These are phyloP conservation scores for Leccinum ponderosum DNA, from an alignment of 1,284 basidiomycete genomes.

Conservation along the genomic window DNA sequence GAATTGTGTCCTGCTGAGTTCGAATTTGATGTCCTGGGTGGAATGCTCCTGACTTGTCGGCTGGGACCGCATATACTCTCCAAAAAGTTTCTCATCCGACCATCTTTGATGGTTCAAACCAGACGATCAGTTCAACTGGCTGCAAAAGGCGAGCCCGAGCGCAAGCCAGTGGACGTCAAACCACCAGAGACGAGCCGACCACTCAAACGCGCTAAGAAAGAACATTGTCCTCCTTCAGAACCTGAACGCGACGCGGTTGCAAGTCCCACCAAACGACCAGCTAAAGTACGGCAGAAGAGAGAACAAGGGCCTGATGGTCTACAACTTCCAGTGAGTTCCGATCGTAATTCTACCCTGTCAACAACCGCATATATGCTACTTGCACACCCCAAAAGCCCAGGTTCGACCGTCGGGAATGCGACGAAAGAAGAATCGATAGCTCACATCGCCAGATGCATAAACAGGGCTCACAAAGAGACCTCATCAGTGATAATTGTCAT, in stretches of 20 bases:
- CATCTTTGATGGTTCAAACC: slow-evolving; percentile 18
- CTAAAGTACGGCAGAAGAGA: slow-evolving; percentile 8
- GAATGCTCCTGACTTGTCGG: slow-evolving; percentile 4
- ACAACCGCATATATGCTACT: not conserved
- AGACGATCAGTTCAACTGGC: slow-evolving; percentile 10
- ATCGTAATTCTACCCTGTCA: not conserved
- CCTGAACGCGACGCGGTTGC: not conserved
- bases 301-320: slow-evolving; percentile 57
- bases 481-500: slow-evolving; percentile 65
- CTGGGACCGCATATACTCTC: not conserved
- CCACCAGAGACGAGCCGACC: not conserved
- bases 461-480: slow-evolving; percentile 74
- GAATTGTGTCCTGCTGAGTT: not conserved
- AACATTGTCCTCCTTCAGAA: not conserved
- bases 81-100: not conserved
- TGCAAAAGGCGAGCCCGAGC: not conserved
- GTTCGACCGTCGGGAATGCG: slow-evolving; percentile 73
- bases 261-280: slow-evolving; percentile 7
- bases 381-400: slow-evolving; percentile 54
- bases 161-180: not conserved
- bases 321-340: slow-evolving; percentile 80
- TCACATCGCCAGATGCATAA: slow-evolving; percentile 74
- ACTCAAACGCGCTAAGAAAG: slow-evolving; percentile 15
- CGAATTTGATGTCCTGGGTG: not conserved
- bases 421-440: slow-evolving; percentile 62